Evolutionary conservation across 768 basidiomycete species (phyloP), one percentile per base, ranked within the genome.

Genomic region (Serendipita sp.): DNA sequence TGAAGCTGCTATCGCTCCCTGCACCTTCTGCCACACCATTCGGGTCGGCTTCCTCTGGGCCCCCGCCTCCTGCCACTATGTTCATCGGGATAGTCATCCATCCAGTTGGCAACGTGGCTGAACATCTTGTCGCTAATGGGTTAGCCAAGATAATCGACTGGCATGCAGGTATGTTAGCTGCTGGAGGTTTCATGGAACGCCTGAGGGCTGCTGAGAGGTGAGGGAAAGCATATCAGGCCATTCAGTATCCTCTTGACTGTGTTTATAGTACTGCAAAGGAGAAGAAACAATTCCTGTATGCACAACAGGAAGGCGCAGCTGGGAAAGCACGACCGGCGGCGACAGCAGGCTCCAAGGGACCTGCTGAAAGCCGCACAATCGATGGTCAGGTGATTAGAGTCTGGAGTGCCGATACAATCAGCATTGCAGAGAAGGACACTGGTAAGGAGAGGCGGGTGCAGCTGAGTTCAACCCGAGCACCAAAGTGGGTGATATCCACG

Each of bases 11-110:
- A 37, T 91, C 89, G 0, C 74, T 94, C 3, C 91, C 91, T 2
- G 85, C 78, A 50, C 82, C 87, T 2, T 80, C 86, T 15, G 85
- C 90, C 10, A 85, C 85, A 8, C 88, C 91, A 3, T 91, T 93
- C 75, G 87, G 87, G 74, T 79, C 80, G 33, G 73, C 81, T 0
- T 78, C 74, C 65, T 68, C 80, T 60, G 63, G 77, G 66, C 75
- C 82, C 11, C 83, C 86, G 2, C 78, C 84, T 3, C 78, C 88
- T 27, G 87, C 87, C 4, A 88, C 83, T 62, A 82, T 92, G 64
- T 94, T 93, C 75, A 96, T 99, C 71, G 95, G 93, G 65, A 84
- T 82, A 89, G 87, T 91, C 11, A 75, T 89, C 45, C 95, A 98
- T 72, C 93, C 95, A 6, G 89, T 86, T 16, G 95, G 95, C 36